Percentiles rank a stretch among this genome's conserved stretches.
These are phyloP conservation scores for Lachnum nothofagi DNA, from an alignment of 2,329 filamentous ascomycete species.

Conservation along the genomic window DNA sequence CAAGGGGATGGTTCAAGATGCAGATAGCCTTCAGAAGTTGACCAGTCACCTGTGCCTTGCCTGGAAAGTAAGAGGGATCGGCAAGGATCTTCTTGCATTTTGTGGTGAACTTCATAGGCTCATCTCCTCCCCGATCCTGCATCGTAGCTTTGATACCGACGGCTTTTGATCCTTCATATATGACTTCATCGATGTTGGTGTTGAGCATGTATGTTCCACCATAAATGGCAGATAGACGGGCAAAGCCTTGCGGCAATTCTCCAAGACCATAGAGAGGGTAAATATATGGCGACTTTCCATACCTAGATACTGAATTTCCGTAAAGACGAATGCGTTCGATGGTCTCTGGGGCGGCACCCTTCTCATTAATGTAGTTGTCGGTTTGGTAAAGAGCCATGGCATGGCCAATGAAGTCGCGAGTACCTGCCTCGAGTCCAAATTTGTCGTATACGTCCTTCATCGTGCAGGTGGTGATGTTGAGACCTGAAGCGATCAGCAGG, in stretches of 20 bases:
- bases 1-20: constrained; percentile 90
- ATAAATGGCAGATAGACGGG: constrained; percentile 95
- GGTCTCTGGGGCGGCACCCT: constrained; percentile 72
- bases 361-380: constrained; percentile 74
- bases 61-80: constrained; percentile 93
- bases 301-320: constrained; percentile 93
- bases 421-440: constrained; percentile 83
- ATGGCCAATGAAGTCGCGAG: constrained; percentile 94
- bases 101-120: constrained; percentile 86
- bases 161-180: constrained; percentile 81
- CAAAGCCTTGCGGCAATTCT: constrained; percentile 95
- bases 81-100: constrained; percentile 94
- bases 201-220: constrained; percentile 99
- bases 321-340: constrained; percentile 92
- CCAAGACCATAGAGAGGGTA: constrained; percentile 97
- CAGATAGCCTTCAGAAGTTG: constrained; percentile 95
- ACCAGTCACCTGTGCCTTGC: constrained; percentile 80
- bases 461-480: constrained; percentile 71
- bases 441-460: constrained; percentile 99
- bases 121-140: constrained; percentile 69
- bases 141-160: constrained; percentile 96
- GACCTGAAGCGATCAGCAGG: constrained; percentile 48
- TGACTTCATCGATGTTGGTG: constrained; percentile 83
- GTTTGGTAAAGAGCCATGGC: constrained; percentile 95
- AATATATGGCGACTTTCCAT: constrained; percentile 98